phyloP scores from a whole-genome alignment of 352 stramenopile species.

The Salisapilia sapeloensis region DNA sequence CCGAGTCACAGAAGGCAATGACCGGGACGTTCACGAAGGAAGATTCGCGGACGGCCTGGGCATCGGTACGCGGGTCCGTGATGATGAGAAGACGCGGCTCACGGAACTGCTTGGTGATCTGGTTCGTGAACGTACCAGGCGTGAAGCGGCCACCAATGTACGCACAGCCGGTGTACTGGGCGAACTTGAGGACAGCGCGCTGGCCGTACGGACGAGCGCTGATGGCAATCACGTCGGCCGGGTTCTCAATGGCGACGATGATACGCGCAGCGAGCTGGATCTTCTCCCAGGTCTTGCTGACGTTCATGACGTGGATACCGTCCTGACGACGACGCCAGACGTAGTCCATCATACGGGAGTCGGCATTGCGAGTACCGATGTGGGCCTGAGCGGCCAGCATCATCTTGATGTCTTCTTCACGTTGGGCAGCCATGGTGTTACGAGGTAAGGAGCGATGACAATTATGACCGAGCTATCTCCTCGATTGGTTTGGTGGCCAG shows the following conservation, averaged over 20 bases:
- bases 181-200: slow-evolving; percentile 99
- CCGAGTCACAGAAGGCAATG: slow-evolving; percentile 99
- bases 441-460: no score
- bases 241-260: slow-evolving; percentile 99
- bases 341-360: slow-evolving; percentile 98
- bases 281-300: slow-evolving; percentile 99
- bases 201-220: slow-evolving; percentile 97
- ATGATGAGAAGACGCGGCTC: slow-evolving; percentile 99
- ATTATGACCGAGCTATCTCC: no score
- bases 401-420: slow-evolving; percentile 99
- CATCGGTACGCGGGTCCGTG: slow-evolving; percentile 97
- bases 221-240: slow-evolving; percentile 98
- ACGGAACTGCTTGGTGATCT: slow-evolving; percentile 99
- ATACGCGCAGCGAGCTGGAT: slow-evolving; percentile 98
- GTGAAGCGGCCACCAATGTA: slow-evolving; percentile 99
- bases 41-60: slow-evolving; percentile 94
- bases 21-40: slow-evolving; percentile 99
- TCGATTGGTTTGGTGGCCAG: no score
- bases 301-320: slow-evolving; percentile 99
- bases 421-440: slow-evolving; percentile 68
- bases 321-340: slow-evolving; percentile 98
- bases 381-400: slow-evolving; percentile 99
- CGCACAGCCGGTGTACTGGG: slow-evolving; percentile 96
- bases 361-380: slow-evolving; percentile 98
- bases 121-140: slow-evolving; percentile 99